Percentiles rank a stretch among this genome's conserved stretches.
These are phyloP conservation scores for Leishmania martiniquensis DNA, from an alignment of 208 protist species.

Conservation along the genomic window DNA sequence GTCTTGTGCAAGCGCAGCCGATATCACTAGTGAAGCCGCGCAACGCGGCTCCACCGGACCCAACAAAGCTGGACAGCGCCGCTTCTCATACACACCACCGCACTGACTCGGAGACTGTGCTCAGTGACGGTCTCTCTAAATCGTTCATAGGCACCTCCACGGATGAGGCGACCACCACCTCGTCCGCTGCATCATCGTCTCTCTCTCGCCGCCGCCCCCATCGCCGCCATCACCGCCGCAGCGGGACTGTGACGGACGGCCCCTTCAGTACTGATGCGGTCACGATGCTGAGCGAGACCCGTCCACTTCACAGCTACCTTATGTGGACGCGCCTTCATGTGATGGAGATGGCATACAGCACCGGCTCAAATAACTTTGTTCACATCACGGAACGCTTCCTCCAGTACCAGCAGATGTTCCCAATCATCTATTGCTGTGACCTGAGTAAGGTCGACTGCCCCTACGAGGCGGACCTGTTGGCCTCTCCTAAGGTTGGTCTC, in stretches of 20 bases:
- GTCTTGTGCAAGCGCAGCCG: slow-evolving; percentile 21
- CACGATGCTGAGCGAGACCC: slow-evolving; percentile 4
- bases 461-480: slow-evolving; percentile 42
- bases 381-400: slow-evolving; percentile 62
- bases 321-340: slow-evolving; percentile 75
- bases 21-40: slow-evolving; percentile 19
- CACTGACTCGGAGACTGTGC: slow-evolving; percentile 2
- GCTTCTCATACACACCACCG: slow-evolving; percentile 9
- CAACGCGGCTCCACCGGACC: slow-evolving; percentile 16
- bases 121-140: slow-evolving; percentile 23
- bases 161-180: not conserved
- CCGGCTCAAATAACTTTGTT: slow-evolving; percentile 54
- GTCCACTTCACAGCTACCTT: slow-evolving; percentile 35
- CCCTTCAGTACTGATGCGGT: not conserved
- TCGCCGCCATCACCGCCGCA: slow-evolving; percentile 28
- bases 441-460: slow-evolving; percentile 29
- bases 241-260: not conserved
- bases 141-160: slow-evolving; percentile 7
- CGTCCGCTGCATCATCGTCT: slow-evolving; percentile 15
- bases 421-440: slow-evolving; percentile 58
- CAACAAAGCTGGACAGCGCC: slow-evolving; percentile 2
- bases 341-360: slow-evolving; percentile 67
- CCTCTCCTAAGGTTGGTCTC: slow-evolving; percentile 37
- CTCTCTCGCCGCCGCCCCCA: slow-evolving; percentile 25
- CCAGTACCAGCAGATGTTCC: slow-evolving; percentile 60